Base-by-base conservation (phyloP, 2,329 filamentous ascomycete species). In the Ambrosiella xylebori region DNA sequence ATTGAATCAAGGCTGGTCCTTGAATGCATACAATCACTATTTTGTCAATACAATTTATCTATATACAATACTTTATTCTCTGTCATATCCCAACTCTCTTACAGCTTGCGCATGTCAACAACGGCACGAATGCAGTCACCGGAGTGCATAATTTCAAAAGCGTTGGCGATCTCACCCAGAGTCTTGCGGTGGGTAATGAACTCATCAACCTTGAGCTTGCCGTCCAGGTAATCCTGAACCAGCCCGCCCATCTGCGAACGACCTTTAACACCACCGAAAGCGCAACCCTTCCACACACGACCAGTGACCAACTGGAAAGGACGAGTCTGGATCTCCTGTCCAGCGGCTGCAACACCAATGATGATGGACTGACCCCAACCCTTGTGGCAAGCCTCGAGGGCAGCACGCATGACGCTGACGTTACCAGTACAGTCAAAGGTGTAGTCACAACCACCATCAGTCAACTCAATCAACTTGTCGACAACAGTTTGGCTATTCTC, bases 351-450 rank as follows among this genome's bases (percentile, higher is more conserved):
- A 63, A 98, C 93, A 71, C 93, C 93, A 67, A 98, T 98, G 71
- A 98, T 82, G 71, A 98, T 95, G 69, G 86, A 94, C 78, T 96
- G 82, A 66, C 93, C 93, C 93, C 93, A 98, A 54, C 93, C 93
- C 81, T 98, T 98, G 78, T 98, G 93, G 77, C 90, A 97, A 54
- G 93, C 90, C 76, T 98, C 91, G 61, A 98, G 82, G 45, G 93
- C 93, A 57, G 88, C 86, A 63, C 93, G 81, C 93, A 95, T 98
- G 58, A 98, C 93, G 65, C 83, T 81, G 57, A 97, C 90, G 68
- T 97, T 97, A 61, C 93, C 93, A 6, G 93, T 98, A 79, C 93
- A 97, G 76, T 98, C 93, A 69, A 98, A 98, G 54, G 93, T 98
- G 77, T 96, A 97, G 76, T 98, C 93, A 70, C 89, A 95, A 56